Evolutionary conservation across 1,284 basidiomycete genomes (phyloP), one percentile per base, ranked within the genome.

Genomic region (Rugosomyces carneus): DNA sequence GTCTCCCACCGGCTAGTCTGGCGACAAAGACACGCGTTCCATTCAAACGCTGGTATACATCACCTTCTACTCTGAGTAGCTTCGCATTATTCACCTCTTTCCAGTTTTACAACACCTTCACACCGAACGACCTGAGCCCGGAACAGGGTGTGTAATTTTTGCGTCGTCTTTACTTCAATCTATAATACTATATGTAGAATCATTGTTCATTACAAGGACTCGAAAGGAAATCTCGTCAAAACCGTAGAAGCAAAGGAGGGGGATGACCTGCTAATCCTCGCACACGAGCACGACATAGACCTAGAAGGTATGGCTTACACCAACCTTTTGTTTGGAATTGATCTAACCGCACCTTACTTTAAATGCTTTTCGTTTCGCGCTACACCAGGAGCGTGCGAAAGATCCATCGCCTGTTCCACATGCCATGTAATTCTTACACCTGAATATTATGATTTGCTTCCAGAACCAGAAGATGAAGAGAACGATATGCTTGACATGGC

Each of bases 211-310:
- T 98, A 95, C 71, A 81, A 87, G 56, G 93, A 96, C 64, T 75
- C 91, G 1, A 93, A 92, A 58, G 94, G 93, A 4, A 74, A 74
- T 31, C 69, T 78, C 5, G 72, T 98, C 48, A 93, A 88, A 68
- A 94, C 89, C 0, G 81, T 97, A 8, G 89, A 97, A 64, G 94
- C 78, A 0, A 94, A 89, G 62, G 92, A 93, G 61, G 95, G 94
- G 11, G 95, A 99, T 61, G 92, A 96, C 63, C 70, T 99, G 24
- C 71, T 99, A 36, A 81, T 82, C 37, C 75, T 99, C 48, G 94
- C 95, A 2, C 94, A 97, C 62, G 94, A 98, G 65, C 83, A 96
- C 63, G 95, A 98, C 59, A 82, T 99, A 47, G 95, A 99, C 61
- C 75, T 99, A n/a, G 95, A 99, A 76, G 94, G 93, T 88, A 49